These are phyloP conservation scores for Sugiyamaella grinbergsii DNA, from an alignment of 1,139 yeast genomes.

Conservation along the genomic window DNA sequence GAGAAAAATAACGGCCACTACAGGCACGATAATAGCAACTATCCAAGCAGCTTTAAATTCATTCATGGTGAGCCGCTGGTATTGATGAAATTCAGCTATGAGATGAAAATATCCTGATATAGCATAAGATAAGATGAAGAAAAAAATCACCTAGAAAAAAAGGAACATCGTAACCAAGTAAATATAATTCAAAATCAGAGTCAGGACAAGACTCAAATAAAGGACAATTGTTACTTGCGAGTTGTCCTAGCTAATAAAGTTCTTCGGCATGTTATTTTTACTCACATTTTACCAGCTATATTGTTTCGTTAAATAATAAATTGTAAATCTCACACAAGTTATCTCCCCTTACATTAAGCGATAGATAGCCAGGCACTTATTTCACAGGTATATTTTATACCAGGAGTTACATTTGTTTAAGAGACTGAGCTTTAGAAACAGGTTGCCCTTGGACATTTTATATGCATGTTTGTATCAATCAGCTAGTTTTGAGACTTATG, in stretches of 20 bases:
- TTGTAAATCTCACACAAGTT: not conserved
- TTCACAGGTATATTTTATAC: not conserved
- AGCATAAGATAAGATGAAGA: not conserved
- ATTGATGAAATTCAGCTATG: no score
- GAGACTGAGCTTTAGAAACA: not conserved
- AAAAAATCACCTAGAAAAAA: no score
- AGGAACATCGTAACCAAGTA: no score
- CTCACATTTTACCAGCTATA: not conserved
- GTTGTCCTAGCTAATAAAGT: no score
- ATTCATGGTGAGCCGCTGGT: constrained; percentile 10
- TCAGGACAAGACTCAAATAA: no score
- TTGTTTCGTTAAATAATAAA: not conserved
- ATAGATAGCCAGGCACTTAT: not conserved
- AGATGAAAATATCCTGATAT: not conserved
- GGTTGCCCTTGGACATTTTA: constrained; percentile 3
- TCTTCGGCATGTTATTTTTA: no score
- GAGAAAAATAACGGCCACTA: constrained; percentile 29
- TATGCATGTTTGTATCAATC: constrained; percentile 17
- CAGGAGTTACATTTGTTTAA: not conserved
- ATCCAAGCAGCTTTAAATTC: constrained; percentile 30
- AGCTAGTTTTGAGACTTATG: constrained; percentile 7
- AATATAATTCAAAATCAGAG: no score
- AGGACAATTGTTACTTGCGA: no score
- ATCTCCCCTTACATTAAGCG: constrained; percentile 1
- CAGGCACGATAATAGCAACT: constrained; percentile 38